Conservation (phyloP, 2,329 filamentous ascomycete genomes). For the Thelonectria blattea region DNA sequence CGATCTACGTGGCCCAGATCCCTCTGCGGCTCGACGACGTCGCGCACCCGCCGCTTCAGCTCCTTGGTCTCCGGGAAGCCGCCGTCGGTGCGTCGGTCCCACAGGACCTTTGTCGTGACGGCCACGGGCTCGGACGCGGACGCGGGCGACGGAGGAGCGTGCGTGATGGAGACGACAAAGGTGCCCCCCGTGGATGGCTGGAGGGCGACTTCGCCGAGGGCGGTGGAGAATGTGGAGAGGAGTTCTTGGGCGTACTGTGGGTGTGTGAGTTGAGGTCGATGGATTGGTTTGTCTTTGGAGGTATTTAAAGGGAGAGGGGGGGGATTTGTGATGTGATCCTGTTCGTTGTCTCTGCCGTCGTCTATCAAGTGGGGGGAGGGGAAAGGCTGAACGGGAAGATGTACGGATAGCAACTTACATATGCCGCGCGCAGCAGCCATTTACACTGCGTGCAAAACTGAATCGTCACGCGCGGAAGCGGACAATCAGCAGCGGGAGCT, state of each 20-base stretch:
- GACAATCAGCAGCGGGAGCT: constrained; percentile 15
- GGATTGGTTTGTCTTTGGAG: background rate
- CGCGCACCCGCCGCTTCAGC: constrained; percentile 82
- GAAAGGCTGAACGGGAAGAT: background rate
- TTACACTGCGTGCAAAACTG: constrained; percentile 93
- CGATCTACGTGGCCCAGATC: constrained; percentile 84
- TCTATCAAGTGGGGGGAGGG: background rate
- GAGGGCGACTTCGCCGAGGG: constrained; percentile 85
- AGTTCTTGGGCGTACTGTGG: constrained; percentile 89
- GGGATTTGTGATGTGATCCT: too few species aligned
- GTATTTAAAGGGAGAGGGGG: too few species aligned
- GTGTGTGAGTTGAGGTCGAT: background rate
- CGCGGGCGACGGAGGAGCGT: constrained; percentile 31
- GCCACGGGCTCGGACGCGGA: constrained; percentile 22
- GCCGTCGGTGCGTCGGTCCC: constrained; percentile 86
- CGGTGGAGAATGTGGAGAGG: constrained; percentile 85
- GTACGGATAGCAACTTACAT: constrained; percentile 61
- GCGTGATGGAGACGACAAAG: constrained; percentile 73
- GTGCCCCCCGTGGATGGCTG: constrained; percentile 84
- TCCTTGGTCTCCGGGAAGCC: constrained; percentile 96
- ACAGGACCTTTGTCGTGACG: constrained; percentile 63
- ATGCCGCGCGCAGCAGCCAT: constrained; percentile 87
- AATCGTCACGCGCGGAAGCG: constrained; percentile 77
- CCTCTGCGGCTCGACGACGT: constrained; percentile 78
- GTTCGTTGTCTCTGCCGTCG: too few species aligned